A percentile compares a stretch with the other conserved stretches of the same genome.
phyloP scores from a whole-genome alignment of 495 filamentous ascomycete genomes.

The Cairneyella variabilis region DNA sequence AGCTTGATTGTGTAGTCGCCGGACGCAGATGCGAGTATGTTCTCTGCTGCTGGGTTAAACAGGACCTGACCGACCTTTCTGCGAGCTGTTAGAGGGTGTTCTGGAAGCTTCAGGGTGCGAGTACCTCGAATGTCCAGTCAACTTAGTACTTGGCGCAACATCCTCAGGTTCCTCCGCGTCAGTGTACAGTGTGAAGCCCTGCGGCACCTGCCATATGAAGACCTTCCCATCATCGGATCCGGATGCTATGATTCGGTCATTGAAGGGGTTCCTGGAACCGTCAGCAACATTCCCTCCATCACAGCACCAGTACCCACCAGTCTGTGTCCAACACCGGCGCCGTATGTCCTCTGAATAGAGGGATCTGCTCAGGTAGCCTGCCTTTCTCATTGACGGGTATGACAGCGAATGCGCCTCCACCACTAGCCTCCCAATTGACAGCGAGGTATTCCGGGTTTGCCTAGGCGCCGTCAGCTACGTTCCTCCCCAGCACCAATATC shows the following conservation, averaged over 20 bases:
- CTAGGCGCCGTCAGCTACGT: slow-evolving; percentile 39
- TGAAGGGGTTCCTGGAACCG: slow-evolving; percentile 78
- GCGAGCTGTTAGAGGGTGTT: slow-evolving; percentile 6
- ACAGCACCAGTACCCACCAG: slow-evolving; percentile 59
- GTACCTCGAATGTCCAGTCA: slow-evolving; percentile 70
- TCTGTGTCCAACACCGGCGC: slow-evolving; percentile 95
- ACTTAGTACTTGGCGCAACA: slow-evolving; percentile 72
- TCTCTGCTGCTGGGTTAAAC: slow-evolving; percentile 95
- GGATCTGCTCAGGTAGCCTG: slow-evolving; percentile 86
- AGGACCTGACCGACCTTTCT: slow-evolving; percentile 96
- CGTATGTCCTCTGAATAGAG: slow-evolving; percentile 93
- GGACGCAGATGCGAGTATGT: slow-evolving; percentile 90
- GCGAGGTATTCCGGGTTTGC: slow-evolving; percentile 93
- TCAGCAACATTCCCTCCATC: slow-evolving; percentile 26
- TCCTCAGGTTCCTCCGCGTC: slow-evolving; percentile 81
- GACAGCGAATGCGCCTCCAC: slow-evolving; percentile 95
- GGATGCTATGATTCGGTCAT: slow-evolving; percentile 88
- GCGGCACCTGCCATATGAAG: slow-evolving; percentile 92
- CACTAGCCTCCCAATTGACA: slow-evolving; percentile 97
- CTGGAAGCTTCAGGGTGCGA: neutral
- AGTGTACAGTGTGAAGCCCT: slow-evolving; percentile 76
- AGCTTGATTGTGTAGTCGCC: slow-evolving; percentile 94
- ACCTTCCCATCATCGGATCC: slow-evolving; percentile 96
- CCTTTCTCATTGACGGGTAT: slow-evolving; percentile 87
- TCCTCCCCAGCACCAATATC: neutral